These are phyloP conservation scores for Capsicum chinense DNA, from an alignment of 257 asterid genomes.

Conservation along the genomic window DNA sequence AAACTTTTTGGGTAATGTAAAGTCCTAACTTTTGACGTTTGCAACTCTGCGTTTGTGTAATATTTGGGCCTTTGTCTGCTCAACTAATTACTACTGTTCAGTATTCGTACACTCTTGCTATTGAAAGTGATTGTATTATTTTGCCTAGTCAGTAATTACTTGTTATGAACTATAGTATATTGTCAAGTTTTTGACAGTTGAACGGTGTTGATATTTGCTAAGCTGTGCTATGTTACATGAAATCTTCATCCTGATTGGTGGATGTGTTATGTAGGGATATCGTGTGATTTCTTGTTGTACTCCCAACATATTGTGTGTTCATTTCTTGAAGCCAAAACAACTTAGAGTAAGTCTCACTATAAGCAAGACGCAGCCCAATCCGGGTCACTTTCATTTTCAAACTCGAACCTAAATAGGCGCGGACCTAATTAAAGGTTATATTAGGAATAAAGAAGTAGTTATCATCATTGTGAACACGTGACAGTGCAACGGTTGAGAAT, in stretches of 20 bases:
- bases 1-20: constrained; percentile 21
- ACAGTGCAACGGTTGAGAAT: too few relatives aligned
- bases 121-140: neutral
- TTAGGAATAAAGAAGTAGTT: neutral
- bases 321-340: too few relatives aligned
- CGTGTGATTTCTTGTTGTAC: too few relatives aligned
- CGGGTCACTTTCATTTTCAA: too few relatives aligned
- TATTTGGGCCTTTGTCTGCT: neutral
- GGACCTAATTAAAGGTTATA: too few relatives aligned
- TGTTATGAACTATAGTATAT: neutral
- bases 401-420: too few relatives aligned
- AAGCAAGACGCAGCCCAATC: too few relatives aligned
- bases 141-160: neutral
- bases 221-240: neutral
- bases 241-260: neutral
- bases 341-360: too few relatives aligned
- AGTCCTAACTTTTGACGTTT: constrained; percentile 25
- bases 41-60: constrained; percentile 17
- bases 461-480: neutral
- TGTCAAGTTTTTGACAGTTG: neutral
- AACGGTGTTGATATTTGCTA: neutral
- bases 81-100: neutral
- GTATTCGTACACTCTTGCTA: neutral
- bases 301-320: too few relatives aligned
- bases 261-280: too few relatives aligned